Evolutionary conservation across 2,329 filamentous ascomycete species (phyloP).

Genomic region (Beauveria sp.): DNA sequence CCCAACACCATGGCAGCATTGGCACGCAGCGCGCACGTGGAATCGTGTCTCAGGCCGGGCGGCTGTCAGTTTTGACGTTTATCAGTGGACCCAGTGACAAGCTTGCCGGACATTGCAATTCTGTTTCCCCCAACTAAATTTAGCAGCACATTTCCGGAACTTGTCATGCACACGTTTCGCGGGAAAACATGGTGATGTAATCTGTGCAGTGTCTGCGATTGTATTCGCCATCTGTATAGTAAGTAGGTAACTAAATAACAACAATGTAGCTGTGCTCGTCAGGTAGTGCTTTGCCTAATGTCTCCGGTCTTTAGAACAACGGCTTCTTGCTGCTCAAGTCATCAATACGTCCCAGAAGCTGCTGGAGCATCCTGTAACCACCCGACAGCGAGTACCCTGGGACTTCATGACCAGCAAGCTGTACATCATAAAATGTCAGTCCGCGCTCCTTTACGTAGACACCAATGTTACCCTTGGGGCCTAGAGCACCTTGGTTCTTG

Average conservation of each 20-base stretch:
- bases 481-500: conserved; percentile 22
- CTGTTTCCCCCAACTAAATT: no score
- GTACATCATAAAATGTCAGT: conserved; percentile 14
- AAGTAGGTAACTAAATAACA: no score
- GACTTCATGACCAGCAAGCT: conserved; percentile 15
- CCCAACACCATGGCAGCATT: neutral
- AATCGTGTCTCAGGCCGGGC: neutral
- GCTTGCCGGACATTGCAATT: no score
- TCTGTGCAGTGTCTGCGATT: no score
- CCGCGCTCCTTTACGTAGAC: conserved; percentile 14
- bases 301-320: neutral
- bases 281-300: neutral
- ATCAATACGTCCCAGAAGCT: conserved; percentile 13
- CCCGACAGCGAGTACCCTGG: conserved; percentile 13
- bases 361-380: conserved; percentile 15
- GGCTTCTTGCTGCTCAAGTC: conserved; percentile 9
- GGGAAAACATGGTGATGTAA: no score
- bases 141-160: no score
- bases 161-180: no score
- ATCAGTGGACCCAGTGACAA: no score
- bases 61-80: neutral
- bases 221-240: no score
- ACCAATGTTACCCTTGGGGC: conserved; percentile 12
- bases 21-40: neutral
- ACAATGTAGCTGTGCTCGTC: no score